A percentile compares a stretch with the other conserved stretches of the same genome.
Conservation (phyloP, 371 early-diverging fungal genomes). For the Circinella minor region DNA sequence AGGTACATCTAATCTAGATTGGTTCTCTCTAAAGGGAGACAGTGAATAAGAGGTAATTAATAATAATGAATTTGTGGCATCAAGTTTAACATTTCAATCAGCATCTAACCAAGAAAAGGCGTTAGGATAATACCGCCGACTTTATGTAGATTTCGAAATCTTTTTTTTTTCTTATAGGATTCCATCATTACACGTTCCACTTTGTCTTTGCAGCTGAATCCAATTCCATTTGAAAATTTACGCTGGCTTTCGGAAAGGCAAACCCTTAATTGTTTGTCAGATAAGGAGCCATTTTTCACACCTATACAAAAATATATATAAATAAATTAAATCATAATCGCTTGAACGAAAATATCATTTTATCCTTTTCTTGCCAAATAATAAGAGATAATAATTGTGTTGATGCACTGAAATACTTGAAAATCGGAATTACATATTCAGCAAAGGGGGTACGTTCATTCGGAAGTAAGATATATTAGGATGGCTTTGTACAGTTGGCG, state of each 20-base stretch:
- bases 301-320: conserved; percentile 11
- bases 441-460: conserved; percentile 4
- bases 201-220: conserved; percentile 6
- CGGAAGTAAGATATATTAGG: neutral
- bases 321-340: neutral
- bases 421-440: conserved; percentile 18
- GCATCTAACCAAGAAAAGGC: too few relatives aligned
- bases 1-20: too few relatives aligned
- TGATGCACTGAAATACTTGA: conserved; percentile 18
- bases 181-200: conserved; percentile 19
- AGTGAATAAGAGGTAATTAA: too few relatives aligned
- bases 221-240: conserved; percentile 22
- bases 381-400: neutral
- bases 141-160: neutral
- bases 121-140: neutral
- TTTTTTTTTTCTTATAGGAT: too few relatives aligned
- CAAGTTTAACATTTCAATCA: too few relatives aligned
- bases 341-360: neutral
- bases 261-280: too few relatives aligned
- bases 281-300: conserved; percentile 12
- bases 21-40: too few relatives aligned
- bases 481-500: conserved; percentile 3
- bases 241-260: conserved; percentile 3
- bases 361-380: conserved; percentile 6
- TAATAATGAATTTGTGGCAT: too few relatives aligned